A percentile compares a stretch with the other conserved stretches of the same genome.
Evolutionary conservation across 1,139 yeast genomes (phyloP).

Genomic region (Geotrichum candidum): DNA sequence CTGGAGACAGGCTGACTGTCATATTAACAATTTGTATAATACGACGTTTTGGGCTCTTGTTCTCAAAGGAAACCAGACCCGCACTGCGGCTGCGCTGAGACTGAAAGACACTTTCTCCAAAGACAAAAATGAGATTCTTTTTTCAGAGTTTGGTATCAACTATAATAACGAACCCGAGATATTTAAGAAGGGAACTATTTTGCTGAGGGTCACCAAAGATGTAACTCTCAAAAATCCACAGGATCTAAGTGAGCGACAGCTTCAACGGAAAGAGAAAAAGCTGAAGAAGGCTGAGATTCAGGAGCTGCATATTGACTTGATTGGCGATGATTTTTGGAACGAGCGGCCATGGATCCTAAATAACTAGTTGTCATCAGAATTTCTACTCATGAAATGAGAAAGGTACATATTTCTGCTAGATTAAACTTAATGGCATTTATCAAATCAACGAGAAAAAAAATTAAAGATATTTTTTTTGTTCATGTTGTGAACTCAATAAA

Average conservation of each 20-base stretch:
- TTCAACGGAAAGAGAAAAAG: conserved; percentile 45
- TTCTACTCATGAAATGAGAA: background rate
- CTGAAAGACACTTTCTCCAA: conserved; percentile 67
- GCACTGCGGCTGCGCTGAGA: conserved; percentile 70
- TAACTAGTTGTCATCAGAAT: background rate
- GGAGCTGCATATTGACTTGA: conserved; percentile 40
- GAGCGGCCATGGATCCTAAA: conserved; percentile 21
- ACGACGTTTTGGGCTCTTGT: conserved; percentile 91
- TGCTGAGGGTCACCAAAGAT: conserved; percentile 47
- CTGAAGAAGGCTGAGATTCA: conserved; percentile 46
- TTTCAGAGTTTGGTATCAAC: conserved; percentile 70
- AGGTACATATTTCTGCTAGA: background rate
- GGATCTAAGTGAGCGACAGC: conserved; percentile 42
- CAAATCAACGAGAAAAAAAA: background rate
- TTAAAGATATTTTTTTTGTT: background rate
- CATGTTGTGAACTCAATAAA: background rate
- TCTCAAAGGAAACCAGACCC: conserved; percentile 57
- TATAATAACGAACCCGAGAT: conserved; percentile 88
- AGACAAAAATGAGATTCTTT: conserved; percentile 85
- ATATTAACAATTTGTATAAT: conserved; percentile 87
- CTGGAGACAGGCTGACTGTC: conserved; percentile 98
- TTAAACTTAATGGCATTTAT: background rate
- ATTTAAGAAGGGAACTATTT: conserved; percentile 77
- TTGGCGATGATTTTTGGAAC: conserved; percentile 30
- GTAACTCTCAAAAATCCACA: conserved; percentile 2